Base-by-base conservation (phyloP, 2,329 filamentous ascomycete species). In the Boeremia lycopersici region DNA sequence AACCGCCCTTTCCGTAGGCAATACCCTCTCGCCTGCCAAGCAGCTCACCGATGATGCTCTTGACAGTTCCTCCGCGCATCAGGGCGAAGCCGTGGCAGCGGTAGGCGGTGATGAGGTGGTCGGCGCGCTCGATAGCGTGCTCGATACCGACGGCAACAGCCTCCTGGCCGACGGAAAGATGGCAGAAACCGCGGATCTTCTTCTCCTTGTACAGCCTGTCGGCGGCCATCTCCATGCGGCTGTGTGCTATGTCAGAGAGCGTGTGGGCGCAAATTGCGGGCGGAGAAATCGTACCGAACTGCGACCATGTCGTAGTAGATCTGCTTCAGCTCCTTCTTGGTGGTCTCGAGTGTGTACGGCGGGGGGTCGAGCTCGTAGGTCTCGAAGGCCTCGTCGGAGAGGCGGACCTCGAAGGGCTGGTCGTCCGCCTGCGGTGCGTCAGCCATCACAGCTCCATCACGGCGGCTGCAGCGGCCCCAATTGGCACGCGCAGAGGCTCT, bases 201-300 rank as follows among this genome's bases (percentile, higher is more conserved):
- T 99, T 99, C 84, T 98, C 95, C 85, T 99, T 99, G 90, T 99
- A 99, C 74, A 99, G 84, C 76, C 93, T 87, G 77, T 99, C 95
- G 81, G 95, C 92, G 66, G 93, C 93, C 93, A 99, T 96, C 82
- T 99, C 95, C 95, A 99, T 96, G 78, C 96, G 95, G 81, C 93
- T 96, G 70, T 51, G 61, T 36, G 58, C 34, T 31, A 39, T 19
- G 52, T 68, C 56, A 68, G 65, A 36, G 42, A 7, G 46, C 40
- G 43, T 15, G 12, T 9, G 35, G 28, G 34, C 25, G 36, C 36
- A 35, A n/a, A 34, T 33, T 38, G 29, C 26, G 25, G 39, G 31
- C 26, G 17, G 48, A 38, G 39, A n/a, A 13, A 28, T 53, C 88
- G 77, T 90, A 96, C 93, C 93, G 88, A 74, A 92, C 88, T 65